phyloP scores from a whole-genome alignment of 352 stramenopile genomes.

The Phytophthora palmivora region DNA sequence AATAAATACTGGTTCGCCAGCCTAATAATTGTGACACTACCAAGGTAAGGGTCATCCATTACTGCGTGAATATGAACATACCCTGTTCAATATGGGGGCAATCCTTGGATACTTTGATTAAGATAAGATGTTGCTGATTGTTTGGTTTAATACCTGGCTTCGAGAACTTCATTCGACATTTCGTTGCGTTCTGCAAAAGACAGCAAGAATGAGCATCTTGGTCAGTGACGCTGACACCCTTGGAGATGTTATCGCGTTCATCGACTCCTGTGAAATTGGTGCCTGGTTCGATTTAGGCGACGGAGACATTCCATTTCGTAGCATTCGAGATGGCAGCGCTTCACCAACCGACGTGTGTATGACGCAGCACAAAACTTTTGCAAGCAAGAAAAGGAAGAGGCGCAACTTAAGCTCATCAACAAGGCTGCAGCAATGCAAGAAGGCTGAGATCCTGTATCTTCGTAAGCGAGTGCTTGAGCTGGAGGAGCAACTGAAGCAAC shows the following conservation, averaged over 20 bases:
- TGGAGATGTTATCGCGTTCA: constrained; percentile 14
- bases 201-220: constrained; percentile 14
- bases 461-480: constrained; percentile 17
- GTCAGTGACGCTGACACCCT: constrained; percentile 13
- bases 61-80: not conserved
- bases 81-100: not conserved
- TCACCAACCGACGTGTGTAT: constrained; percentile 3
- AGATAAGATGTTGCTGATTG: not conserved
- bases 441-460: constrained; percentile 19
- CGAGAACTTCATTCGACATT: not conserved
- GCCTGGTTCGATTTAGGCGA: not conserved
- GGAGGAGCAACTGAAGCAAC: constrained; percentile 4
- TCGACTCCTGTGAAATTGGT: constrained; percentile 9
- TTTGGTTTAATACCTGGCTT: not conserved
- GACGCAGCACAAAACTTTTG: not conserved
- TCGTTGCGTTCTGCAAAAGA: constrained; percentile 3
- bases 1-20: too few species aligned
- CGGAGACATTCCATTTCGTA: not conserved
- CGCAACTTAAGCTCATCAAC: constrained; percentile 28
- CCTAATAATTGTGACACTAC: too few species aligned
- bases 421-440: constrained; percentile 27
- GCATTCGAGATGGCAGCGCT: not conserved
- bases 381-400: constrained; percentile 18
- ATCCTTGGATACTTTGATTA: constrained; percentile 4
- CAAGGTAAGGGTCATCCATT: not conserved